Base-by-base conservation (phyloP, 2,329 filamentous ascomycete genomes). In the Westerdykella sp. region DNA sequence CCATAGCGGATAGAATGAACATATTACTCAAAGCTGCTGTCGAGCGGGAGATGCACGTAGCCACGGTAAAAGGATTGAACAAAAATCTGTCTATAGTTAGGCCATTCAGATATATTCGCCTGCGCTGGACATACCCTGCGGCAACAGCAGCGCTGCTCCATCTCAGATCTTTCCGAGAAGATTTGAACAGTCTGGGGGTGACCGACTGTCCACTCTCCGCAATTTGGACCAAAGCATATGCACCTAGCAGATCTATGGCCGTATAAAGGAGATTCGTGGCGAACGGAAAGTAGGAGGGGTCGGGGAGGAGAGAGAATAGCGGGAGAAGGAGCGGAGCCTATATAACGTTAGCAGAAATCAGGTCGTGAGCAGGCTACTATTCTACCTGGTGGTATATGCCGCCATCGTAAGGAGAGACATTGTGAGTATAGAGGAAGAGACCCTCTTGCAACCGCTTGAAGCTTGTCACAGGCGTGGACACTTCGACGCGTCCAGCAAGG, bases 391-490 rank as follows among this genome's bases (percentile, higher is more conserved):
- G 80, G 60, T 79, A 85, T 51, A 84, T 87, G 57, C 93, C 93
- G 51, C 93, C 93, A 66, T 98, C 89, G 71, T 97, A 98, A 1
- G 93, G 93, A 47, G 89, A 96, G 44, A 97, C 87, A 72, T 95
- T 94, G 67, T 94, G 87, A 51, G 87, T 90, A 68, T 97, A 97
- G 16, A 98, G 80, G 61, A 95, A 98, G 45, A 98, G 73, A 15
- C 93, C 93, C 71, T 98, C 93, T 75, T 97, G 91, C 43, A 97
- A 75, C 80, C 93, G 81, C 74, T 97, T 97, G 79, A 96, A 98
- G 78, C 91, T 95, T 57, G 88, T 96, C 37, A 97, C 85, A 32
- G 93, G 91, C 16, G 93, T 98, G 36, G 93, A 96, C 60, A 98
- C 85, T 74, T 98, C 93, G 58, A 96, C 93, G 62, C 93, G 85